Base-by-base conservation (phyloP, 2,329 filamentous ascomycete species). In the Chrysosporium keratinophilum region DNA sequence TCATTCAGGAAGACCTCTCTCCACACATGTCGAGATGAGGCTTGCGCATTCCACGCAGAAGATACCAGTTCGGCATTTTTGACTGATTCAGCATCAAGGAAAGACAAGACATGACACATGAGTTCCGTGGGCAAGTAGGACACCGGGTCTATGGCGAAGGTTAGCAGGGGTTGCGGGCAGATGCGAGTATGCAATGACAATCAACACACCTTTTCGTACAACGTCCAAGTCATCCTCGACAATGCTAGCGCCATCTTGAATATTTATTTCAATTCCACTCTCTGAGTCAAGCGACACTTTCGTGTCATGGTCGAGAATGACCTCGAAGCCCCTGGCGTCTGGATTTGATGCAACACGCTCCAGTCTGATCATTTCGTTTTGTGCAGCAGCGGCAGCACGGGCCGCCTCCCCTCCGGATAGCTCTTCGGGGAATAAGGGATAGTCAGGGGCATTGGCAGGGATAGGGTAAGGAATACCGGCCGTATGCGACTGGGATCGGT, bases 11-110 rank as follows among this genome's bases (percentile, higher is more conserved):
- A 85, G n/a, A 80, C 76, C 40, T 73, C 71, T 52, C 77, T 77
- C 82, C 82, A 85, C 43, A 84, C 78, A 59, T 80, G 76, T 20
- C 71, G 72, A 20, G 79, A 80, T 14, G 72, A 72, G 31, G 79
- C 79, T 56, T 78, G 70, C 17, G 72, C 68, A 57, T 74, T 67
- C 82, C 82, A 85, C 49, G 68, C 64, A 43, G 66, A 72, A n/a
- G 76, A 81, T 17, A 84, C 80, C 14, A 72, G 65, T 61, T 81
- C 78, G 31, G 76, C 74, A 47, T 71, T 70, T 53, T 77, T 71
- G 42, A 85, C 70, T 5, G 79, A 79, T 39, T 69, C 65, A 5
- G 77, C 76, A 57, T 83, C 81, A 40, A 85, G 74, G 61, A 78
- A 78, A 1, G 78, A 76, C 53, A 85, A 72, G 49, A 84, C 74